Conservation (phyloP, 73 alveolate genomes). For the Paramecium bursaria region DNA sequence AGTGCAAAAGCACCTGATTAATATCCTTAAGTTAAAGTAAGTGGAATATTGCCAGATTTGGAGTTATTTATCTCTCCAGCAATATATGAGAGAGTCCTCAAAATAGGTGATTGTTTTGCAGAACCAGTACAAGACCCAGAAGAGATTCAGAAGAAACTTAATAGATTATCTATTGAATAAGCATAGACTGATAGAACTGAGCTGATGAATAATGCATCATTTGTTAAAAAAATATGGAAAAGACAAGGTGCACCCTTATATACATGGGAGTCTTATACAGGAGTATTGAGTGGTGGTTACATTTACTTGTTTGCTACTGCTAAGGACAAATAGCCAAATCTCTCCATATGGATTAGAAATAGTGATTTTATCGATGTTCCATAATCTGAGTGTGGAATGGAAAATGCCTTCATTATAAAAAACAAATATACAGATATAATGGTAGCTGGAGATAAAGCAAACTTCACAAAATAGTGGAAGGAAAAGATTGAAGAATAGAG, state of each 20-base stretch:
- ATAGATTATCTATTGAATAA: constrained; percentile 37
- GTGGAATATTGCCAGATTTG: constrained; percentile 56
- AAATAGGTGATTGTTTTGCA: constrained; percentile 60
- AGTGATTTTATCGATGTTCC: constrained; percentile 21
- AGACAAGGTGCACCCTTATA: constrained; percentile 30
- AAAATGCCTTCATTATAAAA: constrained; percentile 55
- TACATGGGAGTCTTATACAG: constrained; percentile 63
- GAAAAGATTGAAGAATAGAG: constrained; percentile 65
- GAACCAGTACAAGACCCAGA: constrained; percentile 44
- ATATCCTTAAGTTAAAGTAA: background rate
- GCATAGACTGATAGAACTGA: constrained; percentile 46
- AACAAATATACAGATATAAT: constrained; percentile 60
- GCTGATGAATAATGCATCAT: constrained; percentile 36
- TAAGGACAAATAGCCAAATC: constrained; percentile 57
- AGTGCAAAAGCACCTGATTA: constrained; percentile 48
- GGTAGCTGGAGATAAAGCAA: constrained; percentile 58
- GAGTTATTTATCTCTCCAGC: constrained; percentile 50
- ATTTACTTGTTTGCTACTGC: constrained; percentile 65
- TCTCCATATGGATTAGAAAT: constrained; percentile 60
- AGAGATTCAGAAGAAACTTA: constrained; percentile 14
- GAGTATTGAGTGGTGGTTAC: constrained; percentile 69
- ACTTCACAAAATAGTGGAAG: constrained; percentile 52
- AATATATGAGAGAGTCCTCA: constrained; percentile 37
- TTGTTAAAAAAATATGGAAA: constrained; percentile 57
- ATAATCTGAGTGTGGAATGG: constrained; percentile 43